A percentile compares a stretch with the other conserved stretches of the same genome.
Evolutionary conservation across 805 yeast genomes (phyloP).

Genomic region (Starmerella bacillaris): DNA sequence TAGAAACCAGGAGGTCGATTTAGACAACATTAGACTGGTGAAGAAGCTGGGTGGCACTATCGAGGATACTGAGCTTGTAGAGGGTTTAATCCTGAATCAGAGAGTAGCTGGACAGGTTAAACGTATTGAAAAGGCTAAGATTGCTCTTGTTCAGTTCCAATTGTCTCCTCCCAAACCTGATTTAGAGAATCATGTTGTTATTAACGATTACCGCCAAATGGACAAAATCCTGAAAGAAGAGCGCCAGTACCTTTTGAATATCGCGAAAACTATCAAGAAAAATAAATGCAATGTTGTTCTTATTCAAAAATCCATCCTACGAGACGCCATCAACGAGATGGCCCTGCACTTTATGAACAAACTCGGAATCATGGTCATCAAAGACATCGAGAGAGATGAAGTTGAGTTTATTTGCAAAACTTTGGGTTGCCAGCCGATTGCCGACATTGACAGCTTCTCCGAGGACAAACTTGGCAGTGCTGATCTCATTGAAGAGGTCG

Average conservation of each 20-base stretch:
- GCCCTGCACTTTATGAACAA: slow-evolving; percentile 89
- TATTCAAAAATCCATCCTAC: slow-evolving; percentile 78
- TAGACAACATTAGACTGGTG: slow-evolving; percentile 71
- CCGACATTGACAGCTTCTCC: slow-evolving; percentile 81
- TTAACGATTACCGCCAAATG: slow-evolving; percentile 97
- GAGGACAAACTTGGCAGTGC: slow-evolving; percentile 88
- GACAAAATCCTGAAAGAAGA: slow-evolving; percentile 96
- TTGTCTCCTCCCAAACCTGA: slow-evolving; percentile 94
- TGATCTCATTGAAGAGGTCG: slow-evolving; percentile 80
- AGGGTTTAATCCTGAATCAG: slow-evolving; percentile 84
- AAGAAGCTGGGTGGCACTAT: slow-evolving; percentile 96
- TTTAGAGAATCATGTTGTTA: slow-evolving; percentile 93
- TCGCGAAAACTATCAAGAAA: slow-evolving; percentile 91
- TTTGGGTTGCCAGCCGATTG: slow-evolving; percentile 86
- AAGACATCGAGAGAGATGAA: slow-evolving; percentile 92
- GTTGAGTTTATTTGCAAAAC: slow-evolving; percentile 75
- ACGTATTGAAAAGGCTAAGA: slow-evolving; percentile 81
- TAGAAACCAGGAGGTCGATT: slow-evolving; percentile 53
- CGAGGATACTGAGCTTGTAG: slow-evolving; percentile 78
- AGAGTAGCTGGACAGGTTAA: slow-evolving; percentile 87
- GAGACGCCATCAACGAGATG: slow-evolving; percentile 88
- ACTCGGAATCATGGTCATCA: slow-evolving; percentile 81
- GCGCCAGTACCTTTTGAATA: slow-evolving; percentile 82
- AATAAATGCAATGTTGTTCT: slow-evolving; percentile 85
- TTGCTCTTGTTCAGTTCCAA: slow-evolving; percentile 83